Base-by-base conservation (phyloP, 495 filamentous ascomycete genomes). In the Gamarada debralockiae region DNA sequence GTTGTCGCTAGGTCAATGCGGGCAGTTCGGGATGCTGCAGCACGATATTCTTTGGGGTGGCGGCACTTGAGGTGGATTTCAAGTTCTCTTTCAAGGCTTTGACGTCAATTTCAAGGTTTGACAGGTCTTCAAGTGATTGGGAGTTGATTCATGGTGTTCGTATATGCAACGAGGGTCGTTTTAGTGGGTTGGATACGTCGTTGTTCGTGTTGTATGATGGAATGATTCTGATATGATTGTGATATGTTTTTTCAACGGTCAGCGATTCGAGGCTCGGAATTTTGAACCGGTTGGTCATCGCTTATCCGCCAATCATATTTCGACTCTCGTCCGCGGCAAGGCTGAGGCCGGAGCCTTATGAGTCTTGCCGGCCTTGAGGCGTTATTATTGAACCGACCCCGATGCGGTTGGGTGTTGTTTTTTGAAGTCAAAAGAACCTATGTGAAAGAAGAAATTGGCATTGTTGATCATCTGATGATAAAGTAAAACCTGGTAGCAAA, bases 21-120 rank as follows among this genome's bases (percentile, higher is more conserved):
- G 56, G 52, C 31, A 40, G 52, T 56, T 63, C 63, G 60, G 63
- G 40, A 65, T 47, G 55, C 57, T 65, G 63, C 63, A 63, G 60
- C 31, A 42, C 40, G 50, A 33, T 23, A 36, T 53, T 56, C 48
- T 53, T 56, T 38, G 50, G 13, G 36, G 21, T 27, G 29, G 57
- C 52, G 60, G 54, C 51, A 21, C 15, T 9, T 22, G 40, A 4
- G 27, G 48, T 38, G n/a, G 57, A 40, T 37, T 49, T 53, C 50
- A 29, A 36, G 15, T 27, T 20, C 44, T 48, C 48, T 43, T 42
- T 20, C n/a, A 50, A 31, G 15, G 39, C 23, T 43, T 41, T 31
- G 25, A 37, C 5, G 13, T 41, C 10, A 21, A 39, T 38, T 54
- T 44, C 51, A 47, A 27, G 10, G 3, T 29, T 43, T 23, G 15